These are phyloP conservation scores for Ceratobasidium sp. DNA, from an alignment of 1,284 basidiomycete genomes.

Conservation along the genomic window DNA sequence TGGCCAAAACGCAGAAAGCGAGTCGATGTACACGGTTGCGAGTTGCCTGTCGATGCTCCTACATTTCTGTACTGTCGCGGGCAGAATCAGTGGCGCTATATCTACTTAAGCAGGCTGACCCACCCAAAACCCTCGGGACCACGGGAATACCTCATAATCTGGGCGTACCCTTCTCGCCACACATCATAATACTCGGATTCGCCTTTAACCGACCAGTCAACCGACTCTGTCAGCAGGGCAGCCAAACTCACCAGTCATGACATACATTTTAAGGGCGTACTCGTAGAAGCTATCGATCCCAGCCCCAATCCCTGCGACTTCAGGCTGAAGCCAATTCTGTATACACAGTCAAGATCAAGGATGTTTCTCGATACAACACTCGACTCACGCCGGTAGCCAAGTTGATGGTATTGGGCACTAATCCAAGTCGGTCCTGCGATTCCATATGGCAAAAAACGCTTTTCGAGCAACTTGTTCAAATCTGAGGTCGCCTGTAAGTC, in stretches of 20 bases:
- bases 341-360: slow-evolving; percentile 1
- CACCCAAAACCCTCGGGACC: slow-evolving; percentile 89
- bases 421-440: slow-evolving; percentile 80
- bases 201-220: slow-evolving; percentile 56
- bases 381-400: slow-evolving; percentile 73
- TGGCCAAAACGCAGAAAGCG: slow-evolving; percentile 87
- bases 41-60: slow-evolving; percentile 76
- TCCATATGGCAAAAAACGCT: slow-evolving; percentile 93
- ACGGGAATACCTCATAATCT: slow-evolving; percentile 85
- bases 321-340: slow-evolving; percentile 74
- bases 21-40: slow-evolving; percentile 77
- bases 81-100: neutral
- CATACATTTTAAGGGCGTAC: slow-evolving; percentile 61
- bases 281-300: slow-evolving; percentile 95
- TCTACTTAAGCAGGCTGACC: slow-evolving; percentile 24
- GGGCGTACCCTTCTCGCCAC: slow-evolving; percentile 86
- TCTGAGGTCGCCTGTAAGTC: slow-evolving; percentile 83
- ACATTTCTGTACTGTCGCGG: slow-evolving; percentile 73
- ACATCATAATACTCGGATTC: slow-evolving; percentile 89
- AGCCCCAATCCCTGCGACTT: slow-evolving; percentile 83
- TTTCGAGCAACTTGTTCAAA: slow-evolving; percentile 86
- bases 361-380: slow-evolving; percentile 2
- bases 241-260: slow-evolving; percentile 71
- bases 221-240: neutral
- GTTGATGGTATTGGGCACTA: slow-evolving; percentile 90